Conservation (phyloP, 2,329 filamentous ascomycete species). For the Xylaria sp. region DNA sequence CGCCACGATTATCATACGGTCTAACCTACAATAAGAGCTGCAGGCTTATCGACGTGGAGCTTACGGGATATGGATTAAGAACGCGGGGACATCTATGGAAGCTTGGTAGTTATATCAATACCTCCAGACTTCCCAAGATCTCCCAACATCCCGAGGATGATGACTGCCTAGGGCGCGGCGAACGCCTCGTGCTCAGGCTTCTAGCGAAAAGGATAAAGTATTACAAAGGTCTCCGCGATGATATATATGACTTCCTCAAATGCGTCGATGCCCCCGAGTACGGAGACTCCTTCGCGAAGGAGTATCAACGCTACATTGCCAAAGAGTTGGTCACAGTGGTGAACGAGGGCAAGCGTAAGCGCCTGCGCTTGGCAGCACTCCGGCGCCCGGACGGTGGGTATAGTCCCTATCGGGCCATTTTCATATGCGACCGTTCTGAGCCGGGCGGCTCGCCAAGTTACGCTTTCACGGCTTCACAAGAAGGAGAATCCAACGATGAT, state of each 20-base stretch:
- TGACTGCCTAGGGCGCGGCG: not conserved
- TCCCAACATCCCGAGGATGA: not conserved
- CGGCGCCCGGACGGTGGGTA: not conserved
- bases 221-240: not conserved
- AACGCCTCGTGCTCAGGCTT: not conserved
- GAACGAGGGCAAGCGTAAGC: not conserved
- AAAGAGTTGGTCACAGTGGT: not conserved
- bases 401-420: not conserved
- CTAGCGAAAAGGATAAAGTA: not conserved
- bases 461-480: slow-evolving; percentile 10
- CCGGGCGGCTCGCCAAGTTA: not conserved
- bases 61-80: not conserved
- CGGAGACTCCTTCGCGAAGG: not conserved
- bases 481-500: not conserved
- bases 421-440: not conserved
- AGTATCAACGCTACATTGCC: not conserved
- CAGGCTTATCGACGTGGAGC: slow-evolving; percentile 7
- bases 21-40: slow-evolving; percentile 21
- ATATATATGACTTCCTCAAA: not conserved
- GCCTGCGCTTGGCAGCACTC: not conserved
- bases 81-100: slow-evolving; percentile 21
- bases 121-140: not conserved
- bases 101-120: not conserved
- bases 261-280: not conserved
- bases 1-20: slow-evolving; percentile 43